Base-by-base conservation (phyloP, 225 moss, liverwort and hornwort genomes). In the Thuidium tamariscinum region DNA sequence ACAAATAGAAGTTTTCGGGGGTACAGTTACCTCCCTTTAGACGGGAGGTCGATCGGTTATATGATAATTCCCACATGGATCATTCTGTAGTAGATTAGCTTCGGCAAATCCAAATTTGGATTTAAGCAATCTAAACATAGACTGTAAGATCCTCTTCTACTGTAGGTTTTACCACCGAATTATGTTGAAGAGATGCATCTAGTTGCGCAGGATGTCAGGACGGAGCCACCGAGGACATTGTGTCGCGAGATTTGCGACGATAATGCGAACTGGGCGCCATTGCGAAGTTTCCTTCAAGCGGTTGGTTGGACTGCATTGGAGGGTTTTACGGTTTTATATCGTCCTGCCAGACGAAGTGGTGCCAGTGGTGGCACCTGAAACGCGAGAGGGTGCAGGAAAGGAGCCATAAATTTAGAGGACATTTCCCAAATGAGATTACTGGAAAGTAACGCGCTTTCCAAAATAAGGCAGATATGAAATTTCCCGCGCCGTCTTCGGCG, bases 371-470 rank as follows among this genome's bases (percentile, higher is more conserved):
- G 80, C 30, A 84, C 68, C 25, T 13, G 80, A 81, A 68, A 85
- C 41, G 44, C 63, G 55, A 64, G 71, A 69, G 70, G 30, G 15
- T 17, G 25, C 14, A 9, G 65, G 18, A 30, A 79, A 13, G 54
- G 56, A 64, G 85, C 12, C 29, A 29, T 59, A 82, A 87, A 81
- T 81, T 76, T 74, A 81, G 87, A 61, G 25, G 68, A 36, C 34
- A 32, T 37, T 79, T 15, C 51, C 69, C 10, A 29, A 82, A 66
- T 26, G 82, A 27, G 83, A 27, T 27, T 34, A 27, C 42, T 19
- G 52, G 68, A 44, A 84, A 73, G 57, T 22, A 49, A 89, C 84
- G 89, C 87, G 84, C 69, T 81, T 90, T 90, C 87, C 70, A 61
- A 84, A 68, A 69, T 54, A 75, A 68, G 84, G 74, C 20, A 23